Base-by-base conservation (phyloP, 1,284 basidiomycete genomes). In the Melanopsichium pennsylvanicum region DNA sequence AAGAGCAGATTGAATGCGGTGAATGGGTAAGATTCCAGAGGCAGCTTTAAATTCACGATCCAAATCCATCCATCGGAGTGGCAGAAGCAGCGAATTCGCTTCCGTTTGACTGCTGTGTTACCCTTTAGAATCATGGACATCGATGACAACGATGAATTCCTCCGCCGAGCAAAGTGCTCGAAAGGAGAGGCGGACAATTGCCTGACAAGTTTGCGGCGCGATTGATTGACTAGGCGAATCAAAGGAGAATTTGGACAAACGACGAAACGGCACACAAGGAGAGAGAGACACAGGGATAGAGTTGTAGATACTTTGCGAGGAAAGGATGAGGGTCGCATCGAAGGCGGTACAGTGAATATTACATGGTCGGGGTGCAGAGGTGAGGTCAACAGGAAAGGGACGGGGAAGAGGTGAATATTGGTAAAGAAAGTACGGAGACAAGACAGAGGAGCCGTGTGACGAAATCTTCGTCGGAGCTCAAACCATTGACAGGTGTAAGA, bases 401-500 rank as follows among this genome's bases (percentile, higher is more conserved):
- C 22, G 13, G 11, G 19, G 12, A 18, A 11, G 34, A 4, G 26
- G 13, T 12, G 19, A 23, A 25, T 27, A 16, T 4, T 4, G 44
- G 18, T 7, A 48, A 10, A 19, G 33, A 37, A 9, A 21, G 21
- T 23, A n/a, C n/a, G n/a, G n/a, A n/a, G n/a, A n/a, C n/a, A n/a
- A n/a, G 22, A 35, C 35, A 15, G 22, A 41, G 31, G 38, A 10
- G 29, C 31, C 6, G 32, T 29, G 48, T 50, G 48, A 50, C 48
- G 48, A 42, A 50, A 50, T 42, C 15, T 11, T 19, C 22, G 42
- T 22, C 42, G 35, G 31, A 19, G 18, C 13, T 3, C 32, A 8
- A 32, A 19, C 11, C n/a, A n/a, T n/a, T n/a, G n/a, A n/a, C n/a
- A n/a, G n/a, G n/a, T 50, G 48, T 50, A 26, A 41, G 48, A 50